Evolutionary conservation across 441 rosid genomes (phyloP).

Genomic region (Monsonia emarginata): DNA sequence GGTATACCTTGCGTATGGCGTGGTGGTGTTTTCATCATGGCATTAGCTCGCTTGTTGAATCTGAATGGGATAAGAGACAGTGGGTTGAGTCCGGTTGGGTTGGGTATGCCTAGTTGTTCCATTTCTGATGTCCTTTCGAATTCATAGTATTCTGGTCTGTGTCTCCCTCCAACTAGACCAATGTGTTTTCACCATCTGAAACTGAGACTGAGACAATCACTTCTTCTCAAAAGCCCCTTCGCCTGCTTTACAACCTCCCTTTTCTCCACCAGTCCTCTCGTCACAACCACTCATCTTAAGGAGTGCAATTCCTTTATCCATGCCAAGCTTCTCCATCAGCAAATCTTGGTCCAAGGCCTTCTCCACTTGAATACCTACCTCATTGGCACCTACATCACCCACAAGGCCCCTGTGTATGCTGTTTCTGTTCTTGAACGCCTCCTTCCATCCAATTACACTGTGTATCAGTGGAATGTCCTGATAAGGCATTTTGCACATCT

Average conservation of each 20-base stretch:
- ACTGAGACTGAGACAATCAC: neutral
- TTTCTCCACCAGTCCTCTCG: constrained; percentile 16
- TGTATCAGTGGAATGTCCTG: constrained; percentile 66
- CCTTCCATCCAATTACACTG: constrained; percentile 39
- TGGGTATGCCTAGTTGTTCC: neutral
- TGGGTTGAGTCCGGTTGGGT: neutral
- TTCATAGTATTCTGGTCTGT: neutral
- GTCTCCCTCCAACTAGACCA: neutral
- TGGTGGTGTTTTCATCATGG: neutral
- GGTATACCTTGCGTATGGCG: neutral
- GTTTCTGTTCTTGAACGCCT: constrained; percentile 45
- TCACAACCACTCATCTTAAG: constrained; percentile 36
- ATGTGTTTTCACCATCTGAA: neutral
- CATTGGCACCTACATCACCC: constrained; percentile 56
- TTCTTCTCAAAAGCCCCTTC: neutral
- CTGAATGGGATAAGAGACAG: neutral
- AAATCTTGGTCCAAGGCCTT: constrained; percentile 37
- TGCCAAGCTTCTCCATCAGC: constrained; percentile 55
- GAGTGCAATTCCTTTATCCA: constrained; percentile 55
- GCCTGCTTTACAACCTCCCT: no score
- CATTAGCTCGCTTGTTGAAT: neutral
- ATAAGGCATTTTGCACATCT: constrained; percentile 37
- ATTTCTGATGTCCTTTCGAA: neutral
- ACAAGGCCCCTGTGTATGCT: constrained; percentile 35
- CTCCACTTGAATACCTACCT: constrained; percentile 37